Base-by-base conservation (phyloP, 495 filamentous ascomycete species). In the Hypomontagnella monticulosa region DNA sequence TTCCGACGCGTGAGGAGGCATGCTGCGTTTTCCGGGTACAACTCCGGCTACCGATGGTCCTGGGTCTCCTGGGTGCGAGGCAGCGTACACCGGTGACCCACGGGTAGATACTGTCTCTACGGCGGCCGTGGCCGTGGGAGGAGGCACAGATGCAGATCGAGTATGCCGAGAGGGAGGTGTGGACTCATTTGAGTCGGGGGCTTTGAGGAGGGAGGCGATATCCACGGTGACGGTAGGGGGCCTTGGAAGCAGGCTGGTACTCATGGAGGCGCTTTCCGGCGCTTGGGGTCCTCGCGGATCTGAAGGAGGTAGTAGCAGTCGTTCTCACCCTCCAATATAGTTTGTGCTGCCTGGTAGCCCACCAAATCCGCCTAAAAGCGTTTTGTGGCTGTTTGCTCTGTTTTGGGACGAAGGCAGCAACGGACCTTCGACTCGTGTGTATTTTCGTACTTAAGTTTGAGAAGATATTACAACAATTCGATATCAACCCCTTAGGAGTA, bases 201-300 rank as follows among this genome's bases (percentile, higher is more conserved):
- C 83, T 81, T 90, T 90, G 75, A 93, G 85, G 71, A 93, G 84
- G 49, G 87, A 87, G 82, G 88, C 85, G 89, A 93, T 91, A 92
- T 93, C 91, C 91, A 93, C 89, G 86, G 83, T 92, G 87, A 78
- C 87, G 84, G 86, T 80, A 75, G 75, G 75, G 78, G 64, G 72
- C 67, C 63, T 70, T 72, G 37, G 46, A 55, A 69, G 49, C 19
- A 60, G 69, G 59, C 67, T 57, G 19, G 14, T 71, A 57, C 57
- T 73, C 75, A 75, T 76, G 61, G 67, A 68, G 61, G 63, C 57
- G 63, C 60, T 55, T 47, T 51, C 36, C 59, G 61, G 63, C 63
- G 66, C 58, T 54, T n/a, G 40, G 50, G 27, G 27, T 40, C 57
- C 54, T 71, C 16, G 57, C 16, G 47, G 64, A 44, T 34, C 47